A percentile compares a stretch with the other conserved stretches of the same genome.
phyloP scores from a whole-genome alignment of 257 asterid species.

The Plantago ovata region DNA sequence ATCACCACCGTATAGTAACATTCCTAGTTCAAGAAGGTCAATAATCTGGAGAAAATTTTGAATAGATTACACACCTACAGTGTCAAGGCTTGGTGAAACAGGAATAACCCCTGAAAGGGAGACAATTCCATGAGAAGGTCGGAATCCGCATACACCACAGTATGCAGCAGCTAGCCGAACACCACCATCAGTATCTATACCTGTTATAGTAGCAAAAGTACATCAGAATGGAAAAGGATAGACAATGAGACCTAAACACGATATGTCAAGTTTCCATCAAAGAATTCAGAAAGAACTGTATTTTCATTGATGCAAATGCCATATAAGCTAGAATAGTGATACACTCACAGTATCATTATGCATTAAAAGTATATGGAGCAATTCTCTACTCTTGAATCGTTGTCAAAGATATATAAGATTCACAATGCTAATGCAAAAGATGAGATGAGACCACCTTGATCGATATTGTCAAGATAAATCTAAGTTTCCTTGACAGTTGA shows the following conservation, averaged over 20 bases:
- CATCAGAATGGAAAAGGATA: neutral
- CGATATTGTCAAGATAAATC: too few relatives aligned
- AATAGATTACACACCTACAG: conserved; percentile 60
- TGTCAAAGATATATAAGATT: too few relatives aligned
- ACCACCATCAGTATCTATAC: conserved; percentile 93
- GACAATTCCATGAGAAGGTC: conserved; percentile 80
- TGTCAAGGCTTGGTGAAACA: conserved; percentile 84
- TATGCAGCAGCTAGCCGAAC: conserved; percentile 91
- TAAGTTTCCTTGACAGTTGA: too few relatives aligned
- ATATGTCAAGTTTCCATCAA: neutral
- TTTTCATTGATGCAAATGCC: neutral
- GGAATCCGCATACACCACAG: conserved; percentile 89
- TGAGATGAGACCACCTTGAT: too few relatives aligned
- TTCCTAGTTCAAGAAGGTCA: neutral
- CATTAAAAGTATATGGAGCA: too few relatives aligned
- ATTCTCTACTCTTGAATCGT: too few relatives aligned
- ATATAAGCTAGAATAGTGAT: too few relatives aligned
- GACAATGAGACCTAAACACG: neutral
- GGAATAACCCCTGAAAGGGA: conserved; percentile 73
- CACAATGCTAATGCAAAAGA: too few relatives aligned
- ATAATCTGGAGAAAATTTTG: neutral
- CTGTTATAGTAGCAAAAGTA: conserved; percentile 42
- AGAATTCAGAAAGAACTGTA: conserved; percentile 1
- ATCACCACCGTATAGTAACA: neutral
- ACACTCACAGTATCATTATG: too few relatives aligned